These are phyloP conservation scores for Cephalotrichum gorgonifer DNA, from an alignment of 2,329 filamentous ascomycete genomes.

Conservation along the genomic window DNA sequence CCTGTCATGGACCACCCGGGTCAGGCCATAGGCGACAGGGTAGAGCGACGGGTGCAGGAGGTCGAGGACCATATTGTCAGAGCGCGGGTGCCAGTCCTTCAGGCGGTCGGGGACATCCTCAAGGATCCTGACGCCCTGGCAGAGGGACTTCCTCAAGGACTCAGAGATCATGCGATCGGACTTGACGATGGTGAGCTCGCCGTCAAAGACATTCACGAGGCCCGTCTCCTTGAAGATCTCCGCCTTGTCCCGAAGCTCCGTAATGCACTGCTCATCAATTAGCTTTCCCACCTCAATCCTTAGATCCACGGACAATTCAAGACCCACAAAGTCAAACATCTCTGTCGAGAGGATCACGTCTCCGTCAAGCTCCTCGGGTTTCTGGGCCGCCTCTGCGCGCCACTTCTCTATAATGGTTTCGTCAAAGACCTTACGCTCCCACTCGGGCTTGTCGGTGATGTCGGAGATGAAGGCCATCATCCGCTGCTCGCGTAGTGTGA, in stretches of 20 bases:
- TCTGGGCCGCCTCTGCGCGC: slow-evolving; percentile 7
- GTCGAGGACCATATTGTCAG: slow-evolving; percentile 45
- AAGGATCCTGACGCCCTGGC: slow-evolving; percentile 30
- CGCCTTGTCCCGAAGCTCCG: slow-evolving; percentile 36
- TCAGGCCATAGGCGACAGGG: slow-evolving; percentile 43
- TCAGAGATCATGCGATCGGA: slow-evolving; percentile 12
- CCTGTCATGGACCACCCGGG: slow-evolving; percentile 19
- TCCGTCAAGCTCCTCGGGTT: background rate
- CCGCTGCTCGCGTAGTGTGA: slow-evolving; percentile 2
- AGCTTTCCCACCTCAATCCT: too few relatives aligned
- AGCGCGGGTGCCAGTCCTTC: slow-evolving; percentile 53
- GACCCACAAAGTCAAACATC: slow-evolving; percentile 24
- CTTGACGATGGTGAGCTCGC: slow-evolving; percentile 8
- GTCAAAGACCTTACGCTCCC: too few relatives aligned
- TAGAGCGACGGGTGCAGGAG: slow-evolving; percentile 55
- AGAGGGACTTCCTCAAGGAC: slow-evolving; percentile 24
- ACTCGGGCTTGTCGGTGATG: slow-evolving; percentile 17
- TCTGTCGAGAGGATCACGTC: slow-evolving; percentile 5
- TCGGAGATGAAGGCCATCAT: slow-evolving; percentile 17
- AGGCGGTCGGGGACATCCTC: slow-evolving; percentile 36
- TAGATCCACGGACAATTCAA: too few relatives aligned
- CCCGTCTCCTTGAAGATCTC: slow-evolving; percentile 23
- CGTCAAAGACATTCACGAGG: slow-evolving; percentile 7
- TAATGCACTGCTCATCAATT: slow-evolving; percentile 18
- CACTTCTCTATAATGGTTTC: slow-evolving; percentile 14